Base-by-base conservation (phyloP, 345 rosid genomes). In the Citrus sinensis region DNA sequence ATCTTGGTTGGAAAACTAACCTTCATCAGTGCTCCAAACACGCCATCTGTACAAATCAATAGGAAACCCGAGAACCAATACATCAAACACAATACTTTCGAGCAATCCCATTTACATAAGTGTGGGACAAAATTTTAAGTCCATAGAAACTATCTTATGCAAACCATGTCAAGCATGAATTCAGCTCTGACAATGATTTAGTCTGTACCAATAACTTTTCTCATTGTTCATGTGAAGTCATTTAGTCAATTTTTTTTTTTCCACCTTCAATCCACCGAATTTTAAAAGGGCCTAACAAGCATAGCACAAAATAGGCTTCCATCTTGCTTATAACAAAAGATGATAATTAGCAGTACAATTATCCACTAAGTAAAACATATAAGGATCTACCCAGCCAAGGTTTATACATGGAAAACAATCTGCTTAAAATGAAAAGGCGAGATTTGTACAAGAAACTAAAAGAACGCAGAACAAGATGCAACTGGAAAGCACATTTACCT, bases 21-120 rank as follows among this genome's bases (percentile, higher is more conserved):
- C 91, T 93, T 88, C 98, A 93, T 95, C 95, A 88, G 89, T 82
- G 98, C 93, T 77, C 97, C 97, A 76, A 92, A 95, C 9, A 93
- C 67, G 55, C 98, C 97, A 80, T 93, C 97, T 95, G 77, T 69
- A 65, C 35, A 77, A 54, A 55, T 67, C 42, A 74, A 71, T 3
- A 2, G 22, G 37, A 49, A 74, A 19, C 9, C 39, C 46, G 13
- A 75, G 29, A 66, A 67, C 51, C 0, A 49, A 30, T 10, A 65
- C 5, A 74, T 19, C 1, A 39, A 14, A 30, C 54, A 59, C 20
- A 17, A 20, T 3, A 22, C 42, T n/a, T 14, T 34, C 19, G 22
- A 2, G 25, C 19, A 66, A 29, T 60, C 20, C 9, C 6, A 27
- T 6, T 19, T n/a, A 67, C 29, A 19, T 7, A 25, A 73, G 35